A percentile compares a stretch with the other conserved stretches of the same genome.
These are phyloP conservation scores for Paraphoma sp. DNA, from an alignment of 2,329 filamentous ascomycete genomes.

Conservation along the genomic window DNA sequence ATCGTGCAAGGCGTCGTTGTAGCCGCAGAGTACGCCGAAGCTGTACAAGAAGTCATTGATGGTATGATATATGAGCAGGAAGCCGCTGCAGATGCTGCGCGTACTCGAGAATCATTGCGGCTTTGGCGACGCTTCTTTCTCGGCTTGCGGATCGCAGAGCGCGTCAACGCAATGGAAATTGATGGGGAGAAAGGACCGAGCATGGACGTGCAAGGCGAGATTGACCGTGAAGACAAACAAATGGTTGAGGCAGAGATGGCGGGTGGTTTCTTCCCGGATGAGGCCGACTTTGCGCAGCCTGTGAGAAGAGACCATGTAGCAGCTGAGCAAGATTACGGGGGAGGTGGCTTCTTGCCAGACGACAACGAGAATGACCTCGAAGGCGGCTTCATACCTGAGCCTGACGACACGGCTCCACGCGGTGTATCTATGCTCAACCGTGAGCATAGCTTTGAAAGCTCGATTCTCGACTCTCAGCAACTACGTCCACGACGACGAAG, in stretches of 20 bases:
- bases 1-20: conserved; percentile 80
- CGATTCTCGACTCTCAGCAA: conserved; percentile 35
- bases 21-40: conserved; percentile 73
- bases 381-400: conserved; percentile 29
- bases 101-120: conserved; percentile 57
- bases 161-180: conserved; percentile 66
- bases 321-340: conserved; percentile 15
- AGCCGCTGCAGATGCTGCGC: conserved; percentile 65
- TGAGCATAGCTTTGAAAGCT: conserved; percentile 45
- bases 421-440: conserved; percentile 23
- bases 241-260: conserved; percentile 38
- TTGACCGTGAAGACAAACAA: conserved; percentile 35
- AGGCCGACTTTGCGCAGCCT: conserved; percentile 51
- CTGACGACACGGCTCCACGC: conserved; percentile 8
- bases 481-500: conserved; percentile 30
- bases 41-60: conserved; percentile 71
- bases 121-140: conserved; percentile 67
- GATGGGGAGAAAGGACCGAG: conserved; percentile 37
- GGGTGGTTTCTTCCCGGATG: conserved; percentile 55
- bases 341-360: conserved; percentile 23
- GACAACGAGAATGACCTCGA: conserved; percentile 14
- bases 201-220: conserved; percentile 39
- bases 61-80: conserved; percentile 71
- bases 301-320: conserved; percentile 20
- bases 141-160: conserved; percentile 73